Evolutionary conservation across 1,284 basidiomycete species (phyloP), one percentile per base, ranked within the genome.

Genomic region (Erythrobasidium hasegawianum): DNA sequence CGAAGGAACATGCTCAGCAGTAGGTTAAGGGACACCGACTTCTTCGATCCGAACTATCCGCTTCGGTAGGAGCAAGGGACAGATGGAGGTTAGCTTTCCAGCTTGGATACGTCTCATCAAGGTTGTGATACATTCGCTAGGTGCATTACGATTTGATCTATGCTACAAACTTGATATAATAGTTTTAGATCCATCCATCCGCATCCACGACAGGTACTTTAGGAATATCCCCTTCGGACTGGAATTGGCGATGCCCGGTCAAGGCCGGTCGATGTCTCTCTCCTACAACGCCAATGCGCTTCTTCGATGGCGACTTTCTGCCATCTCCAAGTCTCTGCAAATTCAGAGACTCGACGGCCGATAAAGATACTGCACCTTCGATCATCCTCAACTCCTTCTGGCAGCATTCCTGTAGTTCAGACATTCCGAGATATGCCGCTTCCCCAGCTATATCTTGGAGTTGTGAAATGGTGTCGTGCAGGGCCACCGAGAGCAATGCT

Each of bases 371-470:
- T 11, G 33, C 33, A 24, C 43, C 14, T 14, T 24, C n/a, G 43
- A 47, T n/a, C 16, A 47, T n/a, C 43, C 8, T 24, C 16, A 65
- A 22, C 33, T 65, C 62, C 33, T 20, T 16, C 20, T 65, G 45
- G 29, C 67, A 68, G 16, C 47, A 20, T 0, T 26, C 13, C 13
- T 52, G 45, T 2, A 68, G 55, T 16, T 9, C 27, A 14, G n/a
- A 14, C 20, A 68, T 41, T 1, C 67, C 67, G 22, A 68, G 61
- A 27, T 40, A 68, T 3, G 20, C 22, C 22, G 67, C 60, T 52
- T 68, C 67, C 27, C 64, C 60, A n/a, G 40, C 26, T 22, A 68
- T n/a, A 33, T 64, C 67, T 29, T 53, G 41, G 14, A 68, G 22
- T 58, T 68, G 54, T 13, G 60, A 57, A 16, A 68, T 2, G 18